Base-by-base conservation (phyloP, 371 early-diverging fungal species). In the Mortierella sp. region DNA sequence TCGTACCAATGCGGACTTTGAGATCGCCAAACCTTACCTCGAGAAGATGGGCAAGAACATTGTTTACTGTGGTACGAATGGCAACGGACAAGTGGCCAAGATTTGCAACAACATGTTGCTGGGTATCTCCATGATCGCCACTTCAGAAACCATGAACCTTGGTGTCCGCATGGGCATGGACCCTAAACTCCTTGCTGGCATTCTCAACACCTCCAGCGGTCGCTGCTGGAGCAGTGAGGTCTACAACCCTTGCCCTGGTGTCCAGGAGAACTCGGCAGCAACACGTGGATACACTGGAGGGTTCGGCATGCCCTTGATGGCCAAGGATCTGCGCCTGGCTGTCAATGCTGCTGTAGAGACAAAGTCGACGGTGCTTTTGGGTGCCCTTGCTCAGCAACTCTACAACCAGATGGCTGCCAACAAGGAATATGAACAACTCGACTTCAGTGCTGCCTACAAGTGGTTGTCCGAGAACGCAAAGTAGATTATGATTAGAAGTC, bases 51-150 rank as follows among this genome's bases (percentile, higher is more conserved):
- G 98, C 31, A 92, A 93, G 73, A 96, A 94, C 69, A 91, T 96
- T 57, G 89, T 96, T n/a, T 86, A 91, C 71, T 98, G 98, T 82
- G 99, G 97, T 18, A 80, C 64, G 16, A 82, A 87, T 69, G 98
- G 98, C 6, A 88, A 88, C 21, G 99, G 99, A 2, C 96, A 95
- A 71, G 92, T 94, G 2, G 97, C 96, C 54, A 98, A 98, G 80
- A 90, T 97, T 42, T 96, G 97, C 84, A 98, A 98, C 85, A 98
- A 98, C 80, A 93, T 98, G 93, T 71, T 98, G 43, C 82, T 98
- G 28, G 98, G 95, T 14, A 92, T 95, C 62, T 86, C 91, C 23
- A 98, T 98, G 98, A 83, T 97, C 23, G 99, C 93, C 30, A 91
- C 93, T 0, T 86, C 94, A 1, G 99, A 98, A 81, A 89, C 98